Conservation (phyloP, 345 rosid species). For the Eucalyptus tenuipes region DNA sequence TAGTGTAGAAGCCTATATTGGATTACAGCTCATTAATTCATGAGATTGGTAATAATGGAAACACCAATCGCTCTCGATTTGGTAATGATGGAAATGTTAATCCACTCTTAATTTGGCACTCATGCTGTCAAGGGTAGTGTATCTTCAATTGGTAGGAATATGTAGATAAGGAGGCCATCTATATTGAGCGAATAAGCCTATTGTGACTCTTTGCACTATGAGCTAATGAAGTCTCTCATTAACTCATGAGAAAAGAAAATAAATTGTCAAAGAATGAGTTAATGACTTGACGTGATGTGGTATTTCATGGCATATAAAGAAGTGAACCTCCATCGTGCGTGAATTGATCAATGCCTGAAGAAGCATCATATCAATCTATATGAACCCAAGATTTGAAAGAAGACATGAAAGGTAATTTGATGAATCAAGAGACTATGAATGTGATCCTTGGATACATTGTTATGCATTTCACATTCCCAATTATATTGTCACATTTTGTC, state of each 20-base stretch:
- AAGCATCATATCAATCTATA: background rate
- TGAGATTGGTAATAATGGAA: accelerated
- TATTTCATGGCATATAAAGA: background rate
- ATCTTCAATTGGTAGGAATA: background rate
- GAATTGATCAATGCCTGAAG: background rate
- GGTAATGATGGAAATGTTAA: background rate
- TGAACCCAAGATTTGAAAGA: accelerated
- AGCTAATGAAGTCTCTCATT: background rate
- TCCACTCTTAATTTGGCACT: background rate
- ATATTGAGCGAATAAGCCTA: background rate
- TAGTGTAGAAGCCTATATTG: background rate
- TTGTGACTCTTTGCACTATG: background rate
- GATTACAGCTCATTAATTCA: background rate
- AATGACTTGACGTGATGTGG: background rate
- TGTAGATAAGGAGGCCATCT: background rate
- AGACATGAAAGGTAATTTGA: accelerated
- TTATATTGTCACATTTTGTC: background rate
- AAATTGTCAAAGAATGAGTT: background rate
- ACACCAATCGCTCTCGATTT: accelerated
- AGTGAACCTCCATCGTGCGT: accelerated
- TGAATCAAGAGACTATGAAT: background rate
- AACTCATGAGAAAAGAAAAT: background rate
- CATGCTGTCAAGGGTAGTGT: background rate
- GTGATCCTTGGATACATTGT: accelerated
- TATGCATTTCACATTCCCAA: background rate